These are phyloP conservation scores for Candida wancherniae DNA, from an alignment of 805 yeast genomes.

Conservation along the genomic window DNA sequence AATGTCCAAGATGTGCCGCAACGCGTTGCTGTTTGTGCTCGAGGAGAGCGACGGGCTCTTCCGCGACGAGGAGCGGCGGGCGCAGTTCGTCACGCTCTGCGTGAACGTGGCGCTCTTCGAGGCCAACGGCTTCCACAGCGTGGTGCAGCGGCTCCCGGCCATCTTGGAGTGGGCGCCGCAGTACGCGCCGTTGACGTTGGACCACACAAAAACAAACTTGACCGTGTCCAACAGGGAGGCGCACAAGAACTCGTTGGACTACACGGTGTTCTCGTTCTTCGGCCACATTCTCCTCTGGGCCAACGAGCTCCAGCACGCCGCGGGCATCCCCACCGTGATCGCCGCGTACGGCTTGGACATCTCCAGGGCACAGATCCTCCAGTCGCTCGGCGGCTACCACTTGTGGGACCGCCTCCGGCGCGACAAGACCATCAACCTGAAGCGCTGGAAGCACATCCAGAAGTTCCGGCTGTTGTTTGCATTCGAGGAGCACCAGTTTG, in stretches of 20 bases:
- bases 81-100: conserved; percentile 27
- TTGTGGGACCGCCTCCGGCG: conserved; percentile 37
- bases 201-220: conserved; percentile 28
- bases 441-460: conserved; percentile 40
- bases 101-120: conserved; percentile 33
- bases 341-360: conserved; percentile 20
- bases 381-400: conserved; percentile 34
- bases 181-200: conserved; percentile 29
- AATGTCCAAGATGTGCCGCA: conserved; percentile 25
- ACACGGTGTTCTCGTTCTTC: conserved; percentile 32
- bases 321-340: conserved; percentile 7
- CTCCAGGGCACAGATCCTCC: conserved; percentile 14
- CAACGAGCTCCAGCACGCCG: conserved; percentile 19
- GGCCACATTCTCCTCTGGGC: conserved; percentile 40
- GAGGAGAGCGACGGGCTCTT: conserved; percentile 24
- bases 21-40: conserved; percentile 23
- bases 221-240: conserved; percentile 31
- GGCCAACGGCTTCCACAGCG: conserved; percentile 30
- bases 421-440: conserved; percentile 31
- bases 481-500: conserved; percentile 37
- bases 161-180: conserved; percentile 25
- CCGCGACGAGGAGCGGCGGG: conserved; percentile 16
- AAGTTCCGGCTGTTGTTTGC: conserved; percentile 34
- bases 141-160: conserved; percentile 21
- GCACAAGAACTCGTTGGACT: conserved; percentile 35